Evolutionary conservation across 2,329 filamentous ascomycete species (phyloP).

Genomic region (Hyphodiscus sp.): DNA sequence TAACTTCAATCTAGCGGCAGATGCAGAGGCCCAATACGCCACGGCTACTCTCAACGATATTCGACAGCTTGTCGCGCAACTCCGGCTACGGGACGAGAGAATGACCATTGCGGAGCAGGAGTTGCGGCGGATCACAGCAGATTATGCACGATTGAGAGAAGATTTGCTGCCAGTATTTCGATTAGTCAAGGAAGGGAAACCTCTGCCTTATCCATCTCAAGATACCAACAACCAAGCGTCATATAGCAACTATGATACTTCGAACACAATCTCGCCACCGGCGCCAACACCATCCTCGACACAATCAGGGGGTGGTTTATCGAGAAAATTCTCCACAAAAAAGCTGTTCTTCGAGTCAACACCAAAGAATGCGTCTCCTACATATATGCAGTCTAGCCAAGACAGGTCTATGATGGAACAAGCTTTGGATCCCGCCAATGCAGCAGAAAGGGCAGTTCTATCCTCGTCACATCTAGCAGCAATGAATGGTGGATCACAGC

Average conservation of each 20-base stretch:
- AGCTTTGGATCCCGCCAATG: conserved; percentile 61
- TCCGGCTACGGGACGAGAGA: conserved; percentile 83
- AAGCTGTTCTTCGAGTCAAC: conserved; percentile 65
- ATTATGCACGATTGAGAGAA: conserved; percentile 82
- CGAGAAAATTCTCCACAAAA: conserved; percentile 69
- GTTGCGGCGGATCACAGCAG: conserved; percentile 74
- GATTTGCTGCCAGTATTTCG: conserved; percentile 87
- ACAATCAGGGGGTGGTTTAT: conserved; percentile 50
- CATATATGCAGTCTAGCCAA: conserved; percentile 62
- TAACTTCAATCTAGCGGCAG: conserved; percentile 59
- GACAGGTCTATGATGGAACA: conserved; percentile 59
- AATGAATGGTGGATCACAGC: conserved; percentile 58
- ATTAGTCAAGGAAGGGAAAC: conserved; percentile 86
- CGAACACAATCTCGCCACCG: conserved; percentile 46
- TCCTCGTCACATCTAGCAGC: conserved; percentile 65
- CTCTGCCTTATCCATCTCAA: conserved; percentile 53
- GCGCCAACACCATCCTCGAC: conserved; percentile 48
- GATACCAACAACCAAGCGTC: conserved; percentile 24
- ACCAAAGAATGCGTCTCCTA: conserved; percentile 72
- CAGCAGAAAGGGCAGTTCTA: conserved; percentile 58
- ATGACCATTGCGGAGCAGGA: conserved; percentile 80
- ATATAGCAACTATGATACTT: conserved; percentile 44
- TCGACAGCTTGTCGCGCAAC: conserved; percentile 80
- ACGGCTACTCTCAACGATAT: conserved; percentile 91
- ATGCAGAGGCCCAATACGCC: conserved; percentile 77